Evolutionary conservation across 441 rosid genomes (phyloP), one percentile per base, ranked within the genome.

Genomic region (Corymbia citriodora): DNA sequence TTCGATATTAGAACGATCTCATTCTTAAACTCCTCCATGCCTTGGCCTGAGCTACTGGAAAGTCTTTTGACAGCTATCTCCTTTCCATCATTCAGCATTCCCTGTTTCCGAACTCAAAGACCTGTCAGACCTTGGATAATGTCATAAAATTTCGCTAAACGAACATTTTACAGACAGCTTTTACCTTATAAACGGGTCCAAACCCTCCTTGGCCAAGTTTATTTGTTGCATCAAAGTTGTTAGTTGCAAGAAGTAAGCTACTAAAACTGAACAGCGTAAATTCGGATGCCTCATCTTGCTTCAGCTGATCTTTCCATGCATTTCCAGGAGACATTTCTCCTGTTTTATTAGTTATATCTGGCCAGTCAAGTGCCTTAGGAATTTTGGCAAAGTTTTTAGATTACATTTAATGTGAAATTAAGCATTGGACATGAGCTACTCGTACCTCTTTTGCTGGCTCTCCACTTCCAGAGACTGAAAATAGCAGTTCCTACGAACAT

Each of bases 51-150:
- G 83, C 53, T 86, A 36, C 49, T 87, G 9, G 91, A 86, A 18
- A 89, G 91, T 63, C 91, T 89, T 57, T 89, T 89, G 85, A 89
- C 91, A 18, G 91, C 91, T 31, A 89, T 82, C 10, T 85, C 86
- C 40, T 68, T 86, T 11, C 91, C 91, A 52, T 89, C 70, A 36
- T n/a, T 87, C 33, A 87, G 55, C 52, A 50, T 89, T 36, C 91
- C 91, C 91, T 89, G 74, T 68, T 68, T 68, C 79, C 29, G 23
- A 57, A 57, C 6, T 65, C 55, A 63, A 7, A 19, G 4, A 59
- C 45, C 65, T 2, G 12, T 36, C 29, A 83, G 79, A 29, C 27
- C 49, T 59, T 82, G 88, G 27, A 40, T 23, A n/a, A 54, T 16
- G 11, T 16, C 40, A 31, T 3, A 13, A 61, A 27, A 61, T 63